phyloP scores from a whole-genome alignment of 2,329 filamentous ascomycete genomes.

The Ascochyta lentis region DNA sequence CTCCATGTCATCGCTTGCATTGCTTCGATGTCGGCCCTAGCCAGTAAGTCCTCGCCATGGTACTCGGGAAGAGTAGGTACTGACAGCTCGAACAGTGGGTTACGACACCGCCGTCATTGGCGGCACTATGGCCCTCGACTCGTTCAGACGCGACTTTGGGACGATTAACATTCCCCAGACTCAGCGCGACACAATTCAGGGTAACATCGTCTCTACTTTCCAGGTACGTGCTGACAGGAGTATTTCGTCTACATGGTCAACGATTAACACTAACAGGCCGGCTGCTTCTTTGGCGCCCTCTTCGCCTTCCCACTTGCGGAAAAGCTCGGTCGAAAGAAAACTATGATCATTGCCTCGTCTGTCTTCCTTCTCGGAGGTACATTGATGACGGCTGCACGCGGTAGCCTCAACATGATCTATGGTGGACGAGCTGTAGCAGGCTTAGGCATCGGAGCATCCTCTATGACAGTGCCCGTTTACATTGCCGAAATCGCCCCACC shows the following conservation, averaged over 20 bases:
- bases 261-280: slow-evolving; percentile 20
- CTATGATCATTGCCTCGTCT: slow-evolving; percentile 54
- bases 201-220: slow-evolving; percentile 50
- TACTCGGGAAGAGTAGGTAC: not conserved
- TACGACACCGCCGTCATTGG: slow-evolving; percentile 50
- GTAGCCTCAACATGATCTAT: slow-evolving; percentile 47
- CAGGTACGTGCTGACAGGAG: slow-evolving; percentile 26
- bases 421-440: slow-evolving; percentile 48
- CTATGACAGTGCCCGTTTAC: slow-evolving; percentile 48
- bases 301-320: slow-evolving; percentile 57
- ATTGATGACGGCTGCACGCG: slow-evolving; percentile 49
- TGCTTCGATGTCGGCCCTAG: slow-evolving; percentile 48
- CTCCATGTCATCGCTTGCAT: slow-evolving; percentile 45
- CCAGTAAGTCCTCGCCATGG: slow-evolving; percentile 29
- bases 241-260: not conserved
- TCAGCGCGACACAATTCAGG: slow-evolving; percentile 47
- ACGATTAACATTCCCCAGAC: slow-evolving; percentile 37
- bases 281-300: slow-evolving; percentile 51
- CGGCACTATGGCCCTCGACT: slow-evolving; percentile 50
- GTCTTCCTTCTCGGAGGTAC: slow-evolving; percentile 54
- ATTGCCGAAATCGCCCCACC: slow-evolving; percentile 60
- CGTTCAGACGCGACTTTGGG: slow-evolving; percentile 48
- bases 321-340: slow-evolving; percentile 56
- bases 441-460: slow-evolving; percentile 49
- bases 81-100: slow-evolving; percentile 30